These are phyloP conservation scores for Chaetomium olivaceum DNA, from an alignment of 2,329 filamentous ascomycete genomes.

Conservation along the genomic window DNA sequence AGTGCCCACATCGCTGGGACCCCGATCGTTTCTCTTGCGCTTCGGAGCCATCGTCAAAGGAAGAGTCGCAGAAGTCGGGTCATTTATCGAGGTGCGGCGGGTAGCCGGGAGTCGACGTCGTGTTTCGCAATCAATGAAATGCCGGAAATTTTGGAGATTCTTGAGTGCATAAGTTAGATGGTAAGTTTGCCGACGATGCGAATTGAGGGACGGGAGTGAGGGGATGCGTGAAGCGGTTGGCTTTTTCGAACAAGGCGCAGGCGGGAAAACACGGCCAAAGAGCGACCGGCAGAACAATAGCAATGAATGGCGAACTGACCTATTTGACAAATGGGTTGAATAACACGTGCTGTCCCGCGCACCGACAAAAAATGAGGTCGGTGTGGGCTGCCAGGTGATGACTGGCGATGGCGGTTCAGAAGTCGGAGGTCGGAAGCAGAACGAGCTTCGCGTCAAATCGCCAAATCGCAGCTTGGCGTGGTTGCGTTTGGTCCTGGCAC, in stretches of 20 bases:
- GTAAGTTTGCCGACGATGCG: background rate
- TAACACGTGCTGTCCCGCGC: background rate
- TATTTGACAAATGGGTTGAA: conserved; percentile 2
- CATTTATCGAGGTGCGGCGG: conserved; percentile 30
- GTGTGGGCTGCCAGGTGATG: conserved; percentile 20
- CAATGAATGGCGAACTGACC: conserved; percentile 14
- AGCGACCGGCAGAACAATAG: conserved; percentile 6
- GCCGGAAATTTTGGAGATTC: no score
- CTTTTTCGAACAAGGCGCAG: background rate
- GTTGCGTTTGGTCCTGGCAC: conserved; percentile 10
- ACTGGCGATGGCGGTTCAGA: conserved; percentile 15
- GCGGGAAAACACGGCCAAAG: background rate
- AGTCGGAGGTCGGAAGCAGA: conserved; percentile 10
- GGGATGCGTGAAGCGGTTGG: background rate
- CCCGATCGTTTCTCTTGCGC: conserved; percentile 59
- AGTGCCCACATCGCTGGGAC: conserved; percentile 48
- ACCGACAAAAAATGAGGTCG: conserved; percentile 6
- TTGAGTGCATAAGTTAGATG: conserved; percentile 6
- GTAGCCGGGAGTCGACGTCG: conserved; percentile 21
- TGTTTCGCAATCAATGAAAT: background rate
- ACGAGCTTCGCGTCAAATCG: conserved; percentile 27
- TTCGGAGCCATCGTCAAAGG: conserved; percentile 55
- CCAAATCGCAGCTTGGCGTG: conserved; percentile 22
- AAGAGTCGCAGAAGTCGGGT: conserved; percentile 21
- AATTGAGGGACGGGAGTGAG: background rate